These are phyloP conservation scores for Pharnaceum exiguum DNA, from an alignment of 148 eudicot genomes.

Conservation along the genomic window DNA sequence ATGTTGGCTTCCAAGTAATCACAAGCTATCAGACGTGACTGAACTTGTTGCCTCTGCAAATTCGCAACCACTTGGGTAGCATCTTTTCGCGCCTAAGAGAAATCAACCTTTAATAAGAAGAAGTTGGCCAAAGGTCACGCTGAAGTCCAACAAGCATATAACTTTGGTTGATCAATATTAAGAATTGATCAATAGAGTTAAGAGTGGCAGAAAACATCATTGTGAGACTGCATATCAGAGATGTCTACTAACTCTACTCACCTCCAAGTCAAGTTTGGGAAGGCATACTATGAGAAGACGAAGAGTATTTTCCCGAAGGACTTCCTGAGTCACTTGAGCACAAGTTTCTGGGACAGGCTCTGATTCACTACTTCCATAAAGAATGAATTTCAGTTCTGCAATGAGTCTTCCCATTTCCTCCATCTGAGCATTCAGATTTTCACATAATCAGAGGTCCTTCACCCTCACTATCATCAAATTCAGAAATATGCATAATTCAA, in stretches of 20 bases:
- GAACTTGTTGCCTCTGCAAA: constrained; percentile 47
- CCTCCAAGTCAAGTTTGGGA: constrained; percentile 49
- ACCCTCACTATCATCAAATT: no score
- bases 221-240: neutral
- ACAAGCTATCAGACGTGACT: constrained; percentile 41
- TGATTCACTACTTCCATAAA: constrained; percentile 48
- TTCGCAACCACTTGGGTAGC: constrained; percentile 48
- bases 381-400: constrained; percentile 41
- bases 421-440: constrained; percentile 28
- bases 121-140: neutral
- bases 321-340: constrained; percentile 49
- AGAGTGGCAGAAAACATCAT: neutral
- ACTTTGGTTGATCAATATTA: no score
- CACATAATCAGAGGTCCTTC: neutral
- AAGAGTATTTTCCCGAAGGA: constrained; percentile 38
- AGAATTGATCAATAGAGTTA: neutral
- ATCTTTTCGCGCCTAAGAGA: constrained; percentile 46
- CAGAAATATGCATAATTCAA: neutral
- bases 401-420: constrained; percentile 30
- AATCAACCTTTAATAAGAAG: constrained; percentile 18
- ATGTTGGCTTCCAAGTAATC: constrained; percentile 48
- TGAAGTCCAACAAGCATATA: neutral
- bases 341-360: constrained; percentile 53
- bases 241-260: constrained; percentile 9
- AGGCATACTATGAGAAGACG: constrained; percentile 42